A percentile compares a stretch with the other conserved stretches of the same genome.
Conservation (phyloP, 2,329 filamentous ascomycete genomes). For the Arthrobotrys iridis region DNA sequence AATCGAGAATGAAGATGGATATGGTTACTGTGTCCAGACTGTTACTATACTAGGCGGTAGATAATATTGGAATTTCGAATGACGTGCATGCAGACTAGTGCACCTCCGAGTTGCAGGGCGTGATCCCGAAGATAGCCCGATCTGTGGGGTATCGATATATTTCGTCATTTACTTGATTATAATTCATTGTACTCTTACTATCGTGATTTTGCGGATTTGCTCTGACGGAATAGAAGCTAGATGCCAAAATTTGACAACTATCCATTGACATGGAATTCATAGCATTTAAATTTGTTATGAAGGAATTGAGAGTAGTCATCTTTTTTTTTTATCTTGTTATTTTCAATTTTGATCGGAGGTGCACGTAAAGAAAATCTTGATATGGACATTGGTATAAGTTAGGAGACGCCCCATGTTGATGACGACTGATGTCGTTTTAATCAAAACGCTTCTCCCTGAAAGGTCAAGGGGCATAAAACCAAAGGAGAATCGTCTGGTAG, state of each 20-base stretch:
- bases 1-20: background rate
- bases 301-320: background rate
- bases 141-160: too few species aligned
- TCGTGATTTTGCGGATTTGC: too few species aligned
- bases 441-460: constrained; percentile 28
- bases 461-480: constrained; percentile 7
- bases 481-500: constrained; percentile 34
- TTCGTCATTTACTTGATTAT: too few species aligned
- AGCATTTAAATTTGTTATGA: background rate
- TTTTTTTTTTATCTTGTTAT: background rate
- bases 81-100: background rate
- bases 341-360: background rate
- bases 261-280: too few species aligned
- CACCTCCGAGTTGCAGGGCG: constrained; percentile 4
- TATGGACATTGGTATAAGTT: constrained; percentile 5
- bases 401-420: background rate
- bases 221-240: too few species aligned
- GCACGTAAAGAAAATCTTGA: background rate
- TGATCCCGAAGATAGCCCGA: too few species aligned
- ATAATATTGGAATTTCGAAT: too few species aligned
- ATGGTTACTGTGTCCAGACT: constrained; percentile 15
- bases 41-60: too few species aligned
- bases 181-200: too few species aligned
- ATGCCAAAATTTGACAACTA: too few species aligned
- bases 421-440: background rate